These are phyloP conservation scores for Isatis lusitanica DNA, from an alignment of 441 rosid species.

Conservation along the genomic window DNA sequence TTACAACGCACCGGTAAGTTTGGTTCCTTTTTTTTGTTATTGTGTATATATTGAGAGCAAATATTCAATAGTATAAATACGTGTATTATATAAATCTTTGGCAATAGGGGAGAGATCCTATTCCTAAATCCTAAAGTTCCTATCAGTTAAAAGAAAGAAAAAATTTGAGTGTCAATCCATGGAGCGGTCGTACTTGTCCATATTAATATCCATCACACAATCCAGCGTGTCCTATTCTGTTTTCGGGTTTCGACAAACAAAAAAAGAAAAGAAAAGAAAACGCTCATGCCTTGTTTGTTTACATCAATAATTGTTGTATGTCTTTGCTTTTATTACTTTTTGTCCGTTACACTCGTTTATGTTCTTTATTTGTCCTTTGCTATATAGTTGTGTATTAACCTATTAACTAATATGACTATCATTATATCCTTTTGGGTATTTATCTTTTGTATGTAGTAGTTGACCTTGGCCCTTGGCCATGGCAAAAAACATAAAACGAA, in stretches of 20 bases:
- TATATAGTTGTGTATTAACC: neutral
- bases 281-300: neutral
- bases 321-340: neutral
- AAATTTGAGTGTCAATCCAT: neutral
- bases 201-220: neutral
- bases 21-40: neutral
- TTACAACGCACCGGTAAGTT: conserved; percentile 22
- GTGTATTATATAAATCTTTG: neutral
- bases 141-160: too few species aligned
- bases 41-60: neutral
- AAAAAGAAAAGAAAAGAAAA: neutral
- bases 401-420: neutral
- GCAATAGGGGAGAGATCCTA: neutral
- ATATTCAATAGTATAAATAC: neutral
- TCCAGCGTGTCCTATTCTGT: conserved; percentile 17
- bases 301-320: neutral
- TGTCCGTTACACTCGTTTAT: neutral
- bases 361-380: neutral
- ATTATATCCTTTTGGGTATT: neutral
- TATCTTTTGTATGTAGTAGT: conserved; percentile 7
- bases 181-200: conserved; percentile 10
- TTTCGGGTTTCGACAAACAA: neutral
- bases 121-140: neutral
- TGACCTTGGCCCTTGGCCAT: neutral
- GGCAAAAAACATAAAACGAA: neutral